phyloP scores from a whole-genome alignment of 139 green algal species.

The Desmodesmus armatus region DNA sequence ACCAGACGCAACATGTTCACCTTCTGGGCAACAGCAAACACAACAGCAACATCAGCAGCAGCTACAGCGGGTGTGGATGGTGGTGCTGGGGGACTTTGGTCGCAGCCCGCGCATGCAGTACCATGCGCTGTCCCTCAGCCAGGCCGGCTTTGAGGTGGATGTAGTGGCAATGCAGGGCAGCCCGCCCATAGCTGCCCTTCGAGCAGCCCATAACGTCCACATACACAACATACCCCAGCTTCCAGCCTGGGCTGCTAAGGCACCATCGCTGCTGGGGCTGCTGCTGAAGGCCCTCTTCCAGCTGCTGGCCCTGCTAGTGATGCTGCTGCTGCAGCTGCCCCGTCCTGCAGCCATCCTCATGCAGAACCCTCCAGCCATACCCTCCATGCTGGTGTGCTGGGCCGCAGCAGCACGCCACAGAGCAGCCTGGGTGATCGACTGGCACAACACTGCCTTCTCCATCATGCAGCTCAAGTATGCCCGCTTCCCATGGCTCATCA shows the following conservation, averaged over 20 bases:
- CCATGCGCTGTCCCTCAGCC: constrained; percentile 87
- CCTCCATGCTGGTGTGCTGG: constrained; percentile 82
- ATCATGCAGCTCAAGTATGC: constrained; percentile 83
- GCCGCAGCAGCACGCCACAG: constrained; percentile 71
- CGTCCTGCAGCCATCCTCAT: constrained; percentile 71
- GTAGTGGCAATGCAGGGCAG: constrained; percentile 75
- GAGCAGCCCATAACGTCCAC: not conserved
- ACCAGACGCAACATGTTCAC: too few species aligned
- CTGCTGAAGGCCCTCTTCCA: constrained; percentile 78
- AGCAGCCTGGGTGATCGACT: constrained; percentile 89
- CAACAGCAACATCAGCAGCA: not conserved
- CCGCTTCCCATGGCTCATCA: constrained; percentile 56
- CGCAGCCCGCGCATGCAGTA: constrained; percentile 97
- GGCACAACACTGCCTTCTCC: constrained; percentile 97
- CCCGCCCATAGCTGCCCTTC: constrained; percentile 60
- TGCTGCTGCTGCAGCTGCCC: constrained; percentile 69
- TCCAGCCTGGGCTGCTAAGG: not conserved
- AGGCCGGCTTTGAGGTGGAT: constrained; percentile 62
- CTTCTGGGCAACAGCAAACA: not conserved
- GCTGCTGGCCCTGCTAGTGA: constrained; percentile 68
- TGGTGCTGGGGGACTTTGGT: constrained; percentile 97
- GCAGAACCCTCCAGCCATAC: constrained; percentile 94
- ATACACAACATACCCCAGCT: constrained; percentile 14
- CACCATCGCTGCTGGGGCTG: constrained; percentile 70
- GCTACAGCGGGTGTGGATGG: constrained; percentile 73